Evolutionary conservation across 192 early-diverging fungal species (phyloP).

Genomic region (Diversispora epigaea): DNA sequence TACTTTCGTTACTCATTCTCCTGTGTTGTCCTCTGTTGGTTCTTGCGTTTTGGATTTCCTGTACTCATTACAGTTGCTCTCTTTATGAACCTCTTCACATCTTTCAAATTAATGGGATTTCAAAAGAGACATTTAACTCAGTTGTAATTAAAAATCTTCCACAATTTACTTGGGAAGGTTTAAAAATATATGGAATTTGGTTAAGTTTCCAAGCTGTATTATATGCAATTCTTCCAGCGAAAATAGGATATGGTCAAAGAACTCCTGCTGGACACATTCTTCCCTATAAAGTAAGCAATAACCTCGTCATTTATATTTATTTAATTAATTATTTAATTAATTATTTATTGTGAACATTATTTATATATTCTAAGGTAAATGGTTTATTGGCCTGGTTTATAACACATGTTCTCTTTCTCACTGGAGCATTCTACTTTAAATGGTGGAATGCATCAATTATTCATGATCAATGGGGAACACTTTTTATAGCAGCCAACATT

Average conservation of each 20-base stretch:
- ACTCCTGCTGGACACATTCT: constrained; percentile 74
- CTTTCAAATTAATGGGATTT: constrained; percentile 34
- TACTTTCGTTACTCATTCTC: constrained; percentile 57
- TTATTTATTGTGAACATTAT: background rate
- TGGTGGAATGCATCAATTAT: constrained; percentile 68
- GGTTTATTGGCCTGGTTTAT: constrained; percentile 73
- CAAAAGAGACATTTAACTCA: constrained; percentile 36
- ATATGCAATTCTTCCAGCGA: constrained; percentile 65
- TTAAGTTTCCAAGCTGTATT: constrained; percentile 66
- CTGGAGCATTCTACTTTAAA: constrained; percentile 59
- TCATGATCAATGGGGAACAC: constrained; percentile 72
- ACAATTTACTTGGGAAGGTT: constrained; percentile 47
- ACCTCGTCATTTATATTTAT: background rate
- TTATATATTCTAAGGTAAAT: constrained; percentile 56
- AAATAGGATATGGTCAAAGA: constrained; percentile 73
- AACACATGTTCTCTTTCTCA: constrained; percentile 65
- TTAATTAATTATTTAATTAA: background rate
- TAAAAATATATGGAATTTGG: constrained; percentile 63
- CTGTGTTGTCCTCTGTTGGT: constrained; percentile 64
- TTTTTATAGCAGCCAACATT: constrained; percentile 69
- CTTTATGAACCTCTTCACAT: constrained; percentile 54
- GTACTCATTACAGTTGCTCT: constrained; percentile 65
- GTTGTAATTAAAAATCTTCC: constrained; percentile 45
- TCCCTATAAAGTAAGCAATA: constrained; percentile 63
- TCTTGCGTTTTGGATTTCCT: constrained; percentile 67